Evolutionary conservation across 2,329 filamentous ascomycete genomes (phyloP), one percentile per base, ranked within the genome.

Genomic region (Sporothrix phasma): DNA sequence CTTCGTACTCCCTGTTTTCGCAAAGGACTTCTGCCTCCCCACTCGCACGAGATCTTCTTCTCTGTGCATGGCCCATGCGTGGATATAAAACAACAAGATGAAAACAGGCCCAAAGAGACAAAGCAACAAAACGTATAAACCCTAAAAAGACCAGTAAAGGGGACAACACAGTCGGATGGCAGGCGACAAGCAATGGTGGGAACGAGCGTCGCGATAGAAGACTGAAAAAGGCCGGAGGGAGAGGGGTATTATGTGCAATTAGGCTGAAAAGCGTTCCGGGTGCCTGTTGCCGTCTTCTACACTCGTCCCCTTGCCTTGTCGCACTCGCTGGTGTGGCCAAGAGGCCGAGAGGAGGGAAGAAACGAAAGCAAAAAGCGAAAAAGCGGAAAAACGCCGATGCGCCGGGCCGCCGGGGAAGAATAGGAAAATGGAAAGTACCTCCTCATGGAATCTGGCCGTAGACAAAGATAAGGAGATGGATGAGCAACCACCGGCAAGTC

Each of bases 1-100:
- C 19, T 31, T 8, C 31, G 26, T 51, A 51, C n/a, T 39, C 31
- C 31, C 31, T n/a, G 11, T 15, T 24, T 56, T 29, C 2, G 13
- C 17, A 3, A 31, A 31, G 15, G 15, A 31, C 6, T 37, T 13
- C 15, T 15, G 17, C 11, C 1, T 47, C 45, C 34, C 17, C 26
- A n/a, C 43, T 61, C 43, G 41, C 41, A 45, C 56, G 39, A 46
- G 8, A 24, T n/a, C 11, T n/a, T 24, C 17, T 5, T 10, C 10
- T 29, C 37, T 47, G 29, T 59, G 17, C 31, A 59, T 45, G 56
- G 43, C 39, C 56, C 8, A 31, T 59, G 39, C 56, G 17, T 45
- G 56, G 39, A 59, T 59, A 59, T 59, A 41, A 59, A 45, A 59
- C 19, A 58, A 41, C 24, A 46, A 45, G 24, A 59, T 29, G 7